These are phyloP conservation scores for Kewa caespitosa DNA, from an alignment of 179 eudicot species.

Conservation along the genomic window DNA sequence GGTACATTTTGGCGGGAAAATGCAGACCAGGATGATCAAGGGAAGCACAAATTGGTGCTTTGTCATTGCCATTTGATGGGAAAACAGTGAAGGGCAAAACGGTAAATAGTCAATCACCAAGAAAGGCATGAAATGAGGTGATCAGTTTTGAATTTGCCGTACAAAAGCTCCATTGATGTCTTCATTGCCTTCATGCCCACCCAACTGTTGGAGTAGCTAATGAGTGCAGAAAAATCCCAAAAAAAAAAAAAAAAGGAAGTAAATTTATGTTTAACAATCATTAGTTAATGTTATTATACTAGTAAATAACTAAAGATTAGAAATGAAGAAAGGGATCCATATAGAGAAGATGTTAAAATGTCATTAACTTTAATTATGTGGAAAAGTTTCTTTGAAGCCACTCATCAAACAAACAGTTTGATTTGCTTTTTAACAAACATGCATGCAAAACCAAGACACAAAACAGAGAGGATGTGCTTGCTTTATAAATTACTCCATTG, in stretches of 20 bases:
- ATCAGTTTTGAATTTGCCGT: constrained; percentile 2
- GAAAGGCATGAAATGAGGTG: constrained; percentile 1
- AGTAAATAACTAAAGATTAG: constrained; percentile 3
- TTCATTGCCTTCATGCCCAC: constrained; percentile 20
- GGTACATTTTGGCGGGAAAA: constrained; percentile 35
- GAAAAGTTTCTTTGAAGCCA: constrained; percentile 40
- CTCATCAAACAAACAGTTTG: constrained; percentile 34
- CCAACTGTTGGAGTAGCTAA: constrained; percentile 20
- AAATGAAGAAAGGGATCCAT: constrained; percentile 12
- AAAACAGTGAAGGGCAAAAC: constrained; percentile 20
- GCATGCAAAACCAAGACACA: background rate
- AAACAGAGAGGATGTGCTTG: constrained; percentile 12
- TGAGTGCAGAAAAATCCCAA: background rate
- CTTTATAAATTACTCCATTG: constrained; percentile 34
- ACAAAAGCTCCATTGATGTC: constrained; percentile 29
- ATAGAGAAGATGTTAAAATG: constrained; percentile 12
- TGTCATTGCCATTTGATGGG: constrained; percentile 34
- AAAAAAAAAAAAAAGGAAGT: background rate
- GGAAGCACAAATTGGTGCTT: constrained; percentile 26
- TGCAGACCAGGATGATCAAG: constrained; percentile 25
- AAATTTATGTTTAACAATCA: constrained; percentile 4
- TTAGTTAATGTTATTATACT: constrained; percentile 10
- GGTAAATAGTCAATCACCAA: constrained; percentile 23
- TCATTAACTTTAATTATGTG: constrained; percentile 12
- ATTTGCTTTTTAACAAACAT: background rate